Evolutionary conservation across 805 yeast genomes (phyloP), one percentile per base, ranked within the genome.

Genomic region (Candida tammaniensis): DNA sequence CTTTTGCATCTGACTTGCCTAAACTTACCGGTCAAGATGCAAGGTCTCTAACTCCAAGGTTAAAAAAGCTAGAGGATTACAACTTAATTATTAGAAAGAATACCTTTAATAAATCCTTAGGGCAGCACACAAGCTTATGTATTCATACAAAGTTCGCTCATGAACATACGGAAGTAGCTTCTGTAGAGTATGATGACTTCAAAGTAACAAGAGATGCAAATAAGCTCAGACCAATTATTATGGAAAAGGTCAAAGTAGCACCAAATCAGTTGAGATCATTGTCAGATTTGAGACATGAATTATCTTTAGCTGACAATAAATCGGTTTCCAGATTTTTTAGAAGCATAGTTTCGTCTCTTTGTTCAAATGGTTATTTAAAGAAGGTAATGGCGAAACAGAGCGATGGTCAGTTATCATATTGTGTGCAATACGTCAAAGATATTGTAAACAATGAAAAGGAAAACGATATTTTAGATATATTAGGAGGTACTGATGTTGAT

Each of bases 1-100:
- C 82, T 11, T 67, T 74, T 31, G 74, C 89, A 0, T 59, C 76
- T 19, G 77, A 75, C 17, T 60, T 83, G 38, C 73, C 80, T 2
- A 59, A 61, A 25, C 64, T 59, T 13, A 74, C 88, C 0, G 74
- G 74, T 7, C 93, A 83, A 55, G 93, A 83, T 47, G 74, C 80
- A 12, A 68, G 91, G 43, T 80, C 88, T 38, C 62, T 82, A 25
- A 78, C 88, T 0, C 65, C 77, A 1, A 66, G 93, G 45, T 61
- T 82, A 33, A 77, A 74, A 46, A 68, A 69, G 27, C 57, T 83
- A 13, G 75, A 69, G 38, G 73, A 66, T 7, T 52, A 65, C 23
- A 76, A 74, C 14, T 55, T 79, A 12, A 70, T 80, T 4, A 57
- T 57, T 15, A 75, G 69, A 32, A 51, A 47, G 8, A 55, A 44